These are phyloP conservation scores for Pseudocercospora musae DNA, from an alignment of 2,329 filamentous ascomycete species.

Conservation along the genomic window DNA sequence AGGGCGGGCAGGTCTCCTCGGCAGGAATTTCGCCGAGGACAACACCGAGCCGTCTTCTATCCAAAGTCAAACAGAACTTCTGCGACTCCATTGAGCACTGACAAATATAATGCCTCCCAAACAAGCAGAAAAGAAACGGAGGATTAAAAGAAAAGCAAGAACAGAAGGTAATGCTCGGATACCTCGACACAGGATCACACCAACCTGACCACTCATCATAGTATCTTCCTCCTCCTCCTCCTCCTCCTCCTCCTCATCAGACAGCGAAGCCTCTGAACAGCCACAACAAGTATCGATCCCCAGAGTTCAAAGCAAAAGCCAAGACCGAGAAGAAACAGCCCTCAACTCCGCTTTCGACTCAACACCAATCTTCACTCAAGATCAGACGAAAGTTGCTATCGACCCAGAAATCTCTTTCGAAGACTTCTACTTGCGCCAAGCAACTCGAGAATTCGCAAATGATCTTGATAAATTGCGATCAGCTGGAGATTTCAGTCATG, in stretches of 20 bases:
- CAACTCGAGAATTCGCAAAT: slow-evolving; percentile 68
- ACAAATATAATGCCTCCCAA: slow-evolving; percentile 19
- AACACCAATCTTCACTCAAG: slow-evolving; percentile 5
- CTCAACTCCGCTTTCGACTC: background rate
- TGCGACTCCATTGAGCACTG: no score
- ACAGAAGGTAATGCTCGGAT: slow-evolving; percentile 23
- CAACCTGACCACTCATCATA: background rate
- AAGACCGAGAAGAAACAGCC: background rate
- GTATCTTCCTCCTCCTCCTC: slow-evolving; percentile 18
- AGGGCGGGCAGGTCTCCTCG: background rate
- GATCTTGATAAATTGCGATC: slow-evolving; percentile 68
- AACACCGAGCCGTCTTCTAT: background rate
- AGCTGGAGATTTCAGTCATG: slow-evolving; percentile 66
- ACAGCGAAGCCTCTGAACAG: slow-evolving; percentile 13
- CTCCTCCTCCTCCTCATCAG: slow-evolving; percentile 17
- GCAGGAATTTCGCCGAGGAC: background rate
- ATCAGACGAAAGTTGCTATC: slow-evolving; percentile 1
- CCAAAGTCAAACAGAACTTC: background rate
- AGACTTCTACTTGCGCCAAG: slow-evolving; percentile 65
- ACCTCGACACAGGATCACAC: background rate
- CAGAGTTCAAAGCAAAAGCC: background rate
- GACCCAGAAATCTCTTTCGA: slow-evolving; percentile 48
- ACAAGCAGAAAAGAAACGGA: slow-evolving; percentile 23
- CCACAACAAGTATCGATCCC: background rate
- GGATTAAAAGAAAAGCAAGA: slow-evolving; percentile 27